Base-by-base conservation (phyloP, 1,284 basidiomycete species). In the Sanghuangporus weigelae region DNA sequence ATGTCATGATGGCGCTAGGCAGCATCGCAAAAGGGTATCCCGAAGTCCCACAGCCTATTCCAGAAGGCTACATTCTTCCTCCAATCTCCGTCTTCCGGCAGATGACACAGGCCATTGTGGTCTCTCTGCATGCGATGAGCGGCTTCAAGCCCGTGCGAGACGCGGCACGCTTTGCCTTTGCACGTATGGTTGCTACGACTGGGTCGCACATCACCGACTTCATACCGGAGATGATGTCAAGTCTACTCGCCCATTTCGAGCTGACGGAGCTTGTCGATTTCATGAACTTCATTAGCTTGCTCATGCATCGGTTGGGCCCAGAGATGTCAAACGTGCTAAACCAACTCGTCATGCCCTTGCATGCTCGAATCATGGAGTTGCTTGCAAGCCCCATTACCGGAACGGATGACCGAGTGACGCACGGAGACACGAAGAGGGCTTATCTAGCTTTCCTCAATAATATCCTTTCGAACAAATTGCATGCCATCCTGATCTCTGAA, bases 1-100 rank as follows among this genome's bases (percentile, higher is more conserved):
- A 99, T 76, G 83, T 92, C 68, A 92, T 99, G 72, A 92, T 98
- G 84, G 96, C 96, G 1, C 81, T 98, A 12, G 96, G 96, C 16
- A 94, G 93, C 71, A 86, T 99, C 60, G 93, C 95, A 55, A 98
- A 98, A 77, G 98, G 98, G 7, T 99, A 99, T 78, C 97, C 97
- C 0, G 90, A 93, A 71, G 90, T 88, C 69, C 89, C 89, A 36
- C 86, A 84, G 38, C 81, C 84, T 10, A 78, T 89, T 3, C 84
- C 89, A 0, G 79, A 82, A 68, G 83, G 81, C 49, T 87, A 89
- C 68, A 81, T 87, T n/a, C 77, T 87, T 21, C 90, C 94, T 2
- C 88, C 90, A 0, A 76, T 95, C 62, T 84, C 88, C 60, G 87
- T 96, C 12, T 96, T 99, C 78, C 84, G 86, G 68, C 85, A 93